Evolutionary conservation across 2,329 filamentous ascomycete genomes (phyloP), one percentile per base, ranked within the genome.

Genomic region (Aspergillus piperis): DNA sequence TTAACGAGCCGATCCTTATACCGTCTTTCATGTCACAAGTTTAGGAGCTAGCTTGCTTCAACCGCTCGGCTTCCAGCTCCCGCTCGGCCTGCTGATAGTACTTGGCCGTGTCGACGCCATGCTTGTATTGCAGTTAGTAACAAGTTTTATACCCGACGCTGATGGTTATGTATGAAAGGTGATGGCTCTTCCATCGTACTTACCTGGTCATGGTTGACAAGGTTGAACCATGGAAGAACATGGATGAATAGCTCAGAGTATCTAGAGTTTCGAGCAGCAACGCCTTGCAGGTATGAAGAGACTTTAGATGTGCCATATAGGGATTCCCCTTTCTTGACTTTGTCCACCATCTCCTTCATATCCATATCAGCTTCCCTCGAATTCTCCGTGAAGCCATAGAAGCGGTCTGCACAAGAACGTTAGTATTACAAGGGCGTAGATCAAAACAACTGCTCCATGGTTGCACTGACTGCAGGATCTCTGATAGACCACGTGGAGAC

Each of bases 71-170:
- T 80, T 96, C 95, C 71, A 99, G 80, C 78, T 99, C 95, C 76
- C 89, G 84, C 83, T 99, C 95, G 7, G 95, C 95, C 77, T 96
- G 92, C 75, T 89, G 89, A 80, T 96, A 99, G 82, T 99, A 99
- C 82, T 99, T 99, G 66, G 94, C 92, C 32, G 95, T 99, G 77
- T 99, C 95, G 61, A 99, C 91, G 69, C 95, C 95, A 77, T 99
- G 95, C 85, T 96, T 60, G 48, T 49, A 39, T 27, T 39, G 21
- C 54, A 56, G 60, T 70, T 59, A 71, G 61, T 48, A 56, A 59
- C 57, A 36, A 56, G 49, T 42, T 62, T n/a, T 36, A 1, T 2
- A 44, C 13, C 41, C 51, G 8, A 39, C 25, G 21, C 25, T 21
- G n/a, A 32, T 13, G 21, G 27, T 30, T 8, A 15, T 15, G 8